These are phyloP conservation scores for Basidiobolus meristosporus DNA, from an alignment of 371 early-diverging fungal genomes.

Conservation along the genomic window DNA sequence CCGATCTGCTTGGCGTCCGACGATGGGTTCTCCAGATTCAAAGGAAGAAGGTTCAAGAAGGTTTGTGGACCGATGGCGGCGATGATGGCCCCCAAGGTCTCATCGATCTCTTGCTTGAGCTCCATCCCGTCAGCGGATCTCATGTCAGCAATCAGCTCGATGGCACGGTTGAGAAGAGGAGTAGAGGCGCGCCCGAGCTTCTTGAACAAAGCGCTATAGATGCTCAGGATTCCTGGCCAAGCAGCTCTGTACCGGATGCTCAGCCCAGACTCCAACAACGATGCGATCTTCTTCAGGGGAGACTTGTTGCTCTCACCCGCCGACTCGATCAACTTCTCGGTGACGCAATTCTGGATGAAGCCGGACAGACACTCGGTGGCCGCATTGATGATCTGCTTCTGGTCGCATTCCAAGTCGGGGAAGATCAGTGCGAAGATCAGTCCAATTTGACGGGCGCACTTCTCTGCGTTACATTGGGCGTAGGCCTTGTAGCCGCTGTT, in stretches of 20 bases:
- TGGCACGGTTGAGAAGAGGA: slow-evolving; percentile 33
- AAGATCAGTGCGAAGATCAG: slow-evolving; percentile 53
- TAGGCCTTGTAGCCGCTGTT: slow-evolving; percentile 45
- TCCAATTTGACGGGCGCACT: slow-evolving; percentile 29
- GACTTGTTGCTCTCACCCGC: slow-evolving; percentile 19
- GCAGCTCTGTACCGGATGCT: slow-evolving; percentile 58
- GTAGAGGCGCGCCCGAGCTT: slow-evolving; percentile 43
- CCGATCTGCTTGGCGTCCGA: slow-evolving; percentile 22
- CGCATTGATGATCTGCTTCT: slow-evolving; percentile 24
- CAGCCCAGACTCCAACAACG: slow-evolving; percentile 25
- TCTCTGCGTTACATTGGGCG: slow-evolving; percentile 24
- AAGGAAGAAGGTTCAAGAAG: slow-evolving; percentile 60
- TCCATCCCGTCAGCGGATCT: slow-evolving; percentile 67
- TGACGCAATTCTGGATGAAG: slow-evolving; percentile 45
- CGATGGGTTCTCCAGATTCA: slow-evolving; percentile 56
- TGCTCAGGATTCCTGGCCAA: slow-evolving; percentile 61
- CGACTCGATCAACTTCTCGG: slow-evolving; percentile 45
- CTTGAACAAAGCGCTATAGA: slow-evolving; percentile 56
- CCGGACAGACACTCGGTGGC: slow-evolving; percentile 44
- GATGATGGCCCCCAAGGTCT: slow-evolving; percentile 59
- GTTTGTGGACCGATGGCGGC: slow-evolving; percentile 59
- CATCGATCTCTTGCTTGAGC: slow-evolving; percentile 69
- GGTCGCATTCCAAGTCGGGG: slow-evolving; percentile 47
- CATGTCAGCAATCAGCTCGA: slow-evolving; percentile 50
- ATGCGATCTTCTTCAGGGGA: slow-evolving; percentile 11